Conservation (phyloP, 805 yeast species). For the Torulaspora indica region DNA sequence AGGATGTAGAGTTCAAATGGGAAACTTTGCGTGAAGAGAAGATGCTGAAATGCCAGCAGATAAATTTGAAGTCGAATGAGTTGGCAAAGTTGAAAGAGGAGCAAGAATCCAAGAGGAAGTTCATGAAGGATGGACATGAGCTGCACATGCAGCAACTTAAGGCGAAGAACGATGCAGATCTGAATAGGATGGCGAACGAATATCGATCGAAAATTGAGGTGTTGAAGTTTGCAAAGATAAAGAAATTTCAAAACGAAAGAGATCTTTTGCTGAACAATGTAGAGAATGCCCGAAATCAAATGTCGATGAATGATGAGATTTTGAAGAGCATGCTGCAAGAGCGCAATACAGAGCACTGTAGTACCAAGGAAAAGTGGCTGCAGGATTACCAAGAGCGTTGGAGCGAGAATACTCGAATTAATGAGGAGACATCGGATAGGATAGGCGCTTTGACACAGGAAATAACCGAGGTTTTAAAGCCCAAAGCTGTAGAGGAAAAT, state of each 20-base stretch:
- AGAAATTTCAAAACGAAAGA: slow-evolving; percentile 33
- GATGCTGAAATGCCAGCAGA: slow-evolving; percentile 24
- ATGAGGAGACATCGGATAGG: slow-evolving; percentile 24
- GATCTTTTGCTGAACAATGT: slow-evolving; percentile 28
- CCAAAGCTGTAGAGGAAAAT: slow-evolving; percentile 14
- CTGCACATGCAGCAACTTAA: slow-evolving; percentile 34
- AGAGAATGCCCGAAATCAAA: slow-evolving; percentile 29
- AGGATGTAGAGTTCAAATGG: slow-evolving; percentile 26
- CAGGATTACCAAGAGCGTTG: slow-evolving; percentile 26
- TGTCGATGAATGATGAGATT: slow-evolving; percentile 21
- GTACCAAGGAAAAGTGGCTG: slow-evolving; percentile 27
- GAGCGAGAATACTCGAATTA: slow-evolving; percentile 32
- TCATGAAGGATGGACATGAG: slow-evolving; percentile 33
- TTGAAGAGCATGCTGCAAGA: slow-evolving; percentile 20
- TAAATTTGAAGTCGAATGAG: slow-evolving; percentile 34
- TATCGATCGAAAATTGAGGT: slow-evolving; percentile 39
- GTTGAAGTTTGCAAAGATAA: slow-evolving; percentile 36
- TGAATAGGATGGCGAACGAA: slow-evolving; percentile 35
- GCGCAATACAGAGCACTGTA: slow-evolving; percentile 17
- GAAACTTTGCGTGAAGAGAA: slow-evolving; percentile 31
- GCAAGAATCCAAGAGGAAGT: slow-evolving; percentile 24
- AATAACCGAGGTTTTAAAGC: slow-evolving; percentile 14
- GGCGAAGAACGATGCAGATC: slow-evolving; percentile 38
- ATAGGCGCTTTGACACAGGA: slow-evolving; percentile 23
- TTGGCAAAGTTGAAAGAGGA: slow-evolving; percentile 32